Base-by-base conservation (phyloP, 192 early-diverging fungal genomes). In the Irineochytrium annulatum region DNA sequence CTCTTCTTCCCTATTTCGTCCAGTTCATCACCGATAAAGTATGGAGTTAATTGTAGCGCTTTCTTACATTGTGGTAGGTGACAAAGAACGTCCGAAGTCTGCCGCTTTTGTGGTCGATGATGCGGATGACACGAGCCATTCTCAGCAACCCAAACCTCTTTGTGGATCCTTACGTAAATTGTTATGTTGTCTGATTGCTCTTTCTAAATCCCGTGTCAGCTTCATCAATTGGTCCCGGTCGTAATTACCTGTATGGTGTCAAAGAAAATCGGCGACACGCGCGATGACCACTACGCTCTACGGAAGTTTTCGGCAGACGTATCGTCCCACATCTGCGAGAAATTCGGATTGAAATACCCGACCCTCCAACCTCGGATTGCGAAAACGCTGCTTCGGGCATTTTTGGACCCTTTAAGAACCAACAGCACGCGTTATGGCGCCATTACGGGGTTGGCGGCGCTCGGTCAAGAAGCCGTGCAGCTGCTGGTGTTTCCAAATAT, bases 191-290 rank as follows among this genome's bases (percentile, higher is more conserved):
- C 19, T 51, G 13, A 43, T 14, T 52, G 33, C 33, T 34, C 24
- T 41, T 53, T 22, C 3, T 34, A 22, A 39, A 24, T 55, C 44
- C 30, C 1, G 8, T 24, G 24, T 39, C 52, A 92, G 91, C 73
- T 99, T 34, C 95, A 99, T 70, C 93, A 97, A 82, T 75, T 99
- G 6, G 89, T 98, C 41, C 95, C 95, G 13, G 82, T 87, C 3
- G 84, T 98, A 32, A 71, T 99, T 43, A 93, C 97, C 14, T 97
- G 93, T 60, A 73, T 97, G 27, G 91, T 98, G 5, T 87, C 87
- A 58, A 91, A 91, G 59, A 70, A 83, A 29, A 72, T 99, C 26
- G 86, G 88, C 29, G 82, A 85, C 44, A 67, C 63, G 44, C 70
- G 79, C 26, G 86, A 92, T 22, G 78, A 91, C 53, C 95, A 98